phyloP scores from a whole-genome alignment of 2,329 filamentous ascomycete species.

The Lecanicillium sp. region DNA sequence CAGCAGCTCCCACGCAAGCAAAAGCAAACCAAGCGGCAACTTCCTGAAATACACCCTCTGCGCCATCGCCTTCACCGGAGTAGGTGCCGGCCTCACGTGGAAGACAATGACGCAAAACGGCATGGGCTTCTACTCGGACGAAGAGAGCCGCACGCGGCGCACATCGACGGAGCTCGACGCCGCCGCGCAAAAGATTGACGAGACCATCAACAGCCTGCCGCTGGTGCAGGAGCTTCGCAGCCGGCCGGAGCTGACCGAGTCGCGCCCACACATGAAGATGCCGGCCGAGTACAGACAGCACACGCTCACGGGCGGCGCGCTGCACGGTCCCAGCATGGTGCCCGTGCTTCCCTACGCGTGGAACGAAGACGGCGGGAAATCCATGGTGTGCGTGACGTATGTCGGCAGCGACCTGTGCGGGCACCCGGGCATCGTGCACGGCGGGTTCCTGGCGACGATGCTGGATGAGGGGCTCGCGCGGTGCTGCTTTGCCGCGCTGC shows the following conservation, averaged over 20 bases:
- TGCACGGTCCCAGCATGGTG: slow-evolving; percentile 68
- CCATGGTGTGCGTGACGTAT: slow-evolving; percentile 65
- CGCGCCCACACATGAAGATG: slow-evolving; percentile 81
- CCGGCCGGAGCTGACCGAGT: slow-evolving; percentile 62
- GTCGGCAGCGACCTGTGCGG: slow-evolving; percentile 77
- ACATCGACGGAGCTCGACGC: slow-evolving; percentile 40
- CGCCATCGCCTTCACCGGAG: slow-evolving; percentile 21
- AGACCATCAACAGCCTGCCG: slow-evolving; percentile 67
- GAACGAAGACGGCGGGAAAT: slow-evolving; percentile 61
- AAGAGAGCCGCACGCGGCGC: slow-evolving; percentile 65
- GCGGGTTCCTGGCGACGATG: slow-evolving; percentile 84
- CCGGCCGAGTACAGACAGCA: slow-evolving; percentile 60
- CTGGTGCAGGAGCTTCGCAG: slow-evolving; percentile 61
- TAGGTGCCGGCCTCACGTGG: slow-evolving; percentile 28
- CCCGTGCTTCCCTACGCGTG: slow-evolving; percentile 76
- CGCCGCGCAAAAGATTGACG: slow-evolving; percentile 54
- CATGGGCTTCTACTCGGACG: slow-evolving; percentile 45
- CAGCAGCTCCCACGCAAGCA: slow-evolving; percentile 16
- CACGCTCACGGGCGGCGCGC: slow-evolving; percentile 74
- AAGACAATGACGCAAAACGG: slow-evolving; percentile 25
- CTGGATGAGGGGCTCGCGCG: slow-evolving; percentile 84
- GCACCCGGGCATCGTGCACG: slow-evolving; percentile 85
- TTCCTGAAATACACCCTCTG: slow-evolving; percentile 19
- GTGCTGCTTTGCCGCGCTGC: slow-evolving; percentile 81
- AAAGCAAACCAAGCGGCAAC: no score